Base-by-base conservation (phyloP, 2,329 filamentous ascomycete genomes). In the Colletotrichum cordylinicola region DNA sequence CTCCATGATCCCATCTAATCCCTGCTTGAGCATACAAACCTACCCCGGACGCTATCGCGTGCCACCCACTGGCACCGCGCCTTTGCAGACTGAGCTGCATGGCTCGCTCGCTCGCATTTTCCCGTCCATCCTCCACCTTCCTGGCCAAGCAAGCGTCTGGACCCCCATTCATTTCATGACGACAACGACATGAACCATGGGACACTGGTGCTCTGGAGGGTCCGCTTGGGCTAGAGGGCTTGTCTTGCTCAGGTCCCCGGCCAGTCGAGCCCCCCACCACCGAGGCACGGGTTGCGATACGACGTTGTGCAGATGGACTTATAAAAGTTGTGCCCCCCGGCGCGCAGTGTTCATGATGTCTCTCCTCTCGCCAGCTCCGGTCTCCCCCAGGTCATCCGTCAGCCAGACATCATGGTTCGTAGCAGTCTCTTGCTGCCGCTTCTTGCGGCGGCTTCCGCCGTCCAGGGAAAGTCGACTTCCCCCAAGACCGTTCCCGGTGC, bases 401-500 rank as follows among this genome's bases (percentile, higher is more conserved):
- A 76, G 70, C 72, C 72, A 78, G 43, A 78, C 81, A 81, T 60
- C 78, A 87, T 87, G 84, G 84, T 86, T 62, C 82, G 83, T 58
- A 78, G 83, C 33, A 79, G 78, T 69, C 62, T 83, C 39, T 78
- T 84, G 70, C 73, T 83, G 80, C 81, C 83, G 80, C 81, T 87
- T 16, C 80, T 86, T 67, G 84, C 83, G 76, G 82, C 81, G 39
- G 80, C 80, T 31, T 79, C 80, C 21, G 83, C 82, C 18, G 78
- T 83, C 21, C 74, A 81, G 48, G 80, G 80, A n/a, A 77, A 79
- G 55, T 48, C 78, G n/a, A 58, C 77, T 39, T 79, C 75, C 61
- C 80, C 77, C 67, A 74, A 80, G 35, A 78, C 85, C 55, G 79
- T 91, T 15, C 83, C 86, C 1, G 88, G 89, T 24, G 87, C 86